phyloP scores from a whole-genome alignment of 257 asterid species.

The Ligustrum vulgare region DNA sequence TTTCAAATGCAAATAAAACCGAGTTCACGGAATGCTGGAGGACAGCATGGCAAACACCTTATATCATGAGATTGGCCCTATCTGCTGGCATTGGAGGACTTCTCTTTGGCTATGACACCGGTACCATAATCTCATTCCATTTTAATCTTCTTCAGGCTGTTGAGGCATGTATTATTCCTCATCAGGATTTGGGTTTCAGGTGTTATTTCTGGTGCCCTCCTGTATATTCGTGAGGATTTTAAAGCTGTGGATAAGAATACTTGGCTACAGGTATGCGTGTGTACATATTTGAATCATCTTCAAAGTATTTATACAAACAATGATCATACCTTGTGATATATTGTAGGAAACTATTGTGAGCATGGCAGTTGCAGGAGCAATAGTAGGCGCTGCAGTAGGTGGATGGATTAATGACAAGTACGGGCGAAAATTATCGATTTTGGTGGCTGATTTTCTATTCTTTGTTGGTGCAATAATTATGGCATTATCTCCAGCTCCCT shows the following conservation, averaged over 20 bases:
- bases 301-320: background rate
- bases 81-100: conserved; percentile 51
- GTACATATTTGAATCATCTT: background rate
- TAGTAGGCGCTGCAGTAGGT: conserved; percentile 61
- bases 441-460: conserved; percentile 57
- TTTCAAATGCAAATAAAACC: conserved; percentile 26
- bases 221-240: conserved; percentile 42
- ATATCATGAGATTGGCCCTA: conserved; percentile 42
- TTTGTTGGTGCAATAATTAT: conserved; percentile 50
- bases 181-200: conserved; percentile 16
- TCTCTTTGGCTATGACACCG: conserved; percentile 44
- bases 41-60: conserved; percentile 42
- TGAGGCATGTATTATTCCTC: background rate
- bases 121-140: background rate
- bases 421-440: conserved; percentile 48
- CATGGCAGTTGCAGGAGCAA: conserved; percentile 76
- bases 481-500: conserved; percentile 53
- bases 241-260: conserved; percentile 32
- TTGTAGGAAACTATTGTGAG: conserved; percentile 61
- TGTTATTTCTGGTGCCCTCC: conserved; percentile 48
- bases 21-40: conserved; percentile 49
- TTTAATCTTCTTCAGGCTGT: background rate
- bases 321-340: background rate
- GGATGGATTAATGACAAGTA: conserved; percentile 60
- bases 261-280: conserved; percentile 37